Percentiles rank a stretch among this genome's conserved stretches.
Conservation (phyloP, 257 asterid genomes). For the Solanum paucissectum region DNA sequence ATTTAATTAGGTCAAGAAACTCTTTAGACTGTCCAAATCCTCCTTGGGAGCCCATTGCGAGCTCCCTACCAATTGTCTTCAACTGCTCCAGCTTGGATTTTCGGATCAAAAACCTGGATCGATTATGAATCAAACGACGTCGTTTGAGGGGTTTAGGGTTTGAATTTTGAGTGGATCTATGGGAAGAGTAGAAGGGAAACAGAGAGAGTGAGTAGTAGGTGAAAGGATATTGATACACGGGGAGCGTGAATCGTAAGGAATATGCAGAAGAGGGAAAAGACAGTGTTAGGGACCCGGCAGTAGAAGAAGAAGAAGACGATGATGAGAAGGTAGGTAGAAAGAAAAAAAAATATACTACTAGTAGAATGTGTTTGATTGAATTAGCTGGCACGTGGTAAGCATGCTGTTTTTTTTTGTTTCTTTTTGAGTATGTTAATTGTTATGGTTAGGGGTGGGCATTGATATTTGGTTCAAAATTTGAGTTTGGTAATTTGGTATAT, state of each 20-base stretch:
- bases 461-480: background rate
- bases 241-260: background rate
- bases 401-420: background rate
- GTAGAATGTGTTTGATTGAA: background rate
- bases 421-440: too few species aligned
- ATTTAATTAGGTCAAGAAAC: conserved; percentile 83
- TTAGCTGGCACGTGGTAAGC: background rate
- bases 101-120: background rate
- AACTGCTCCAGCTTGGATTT: conserved; percentile 70
- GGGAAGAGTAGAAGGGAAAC: background rate
- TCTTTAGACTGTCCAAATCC: conserved; percentile 90
- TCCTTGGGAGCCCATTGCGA: conserved; percentile 94
- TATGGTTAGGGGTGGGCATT: background rate
- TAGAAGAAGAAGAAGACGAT: background rate
- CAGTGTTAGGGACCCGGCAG: background rate
- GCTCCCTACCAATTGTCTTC: conserved; percentile 91
- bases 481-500: background rate
- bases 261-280: background rate
- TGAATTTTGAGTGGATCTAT: background rate
- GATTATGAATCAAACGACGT: background rate
- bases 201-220: background rate
- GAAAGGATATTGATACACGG: background rate
- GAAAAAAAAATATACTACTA: background rate
- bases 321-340: background rate
- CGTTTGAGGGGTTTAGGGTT: conserved; percentile 3